Conservation (phyloP, 1,284 basidiomycete genomes). For the Chalciporus sp. region DNA sequence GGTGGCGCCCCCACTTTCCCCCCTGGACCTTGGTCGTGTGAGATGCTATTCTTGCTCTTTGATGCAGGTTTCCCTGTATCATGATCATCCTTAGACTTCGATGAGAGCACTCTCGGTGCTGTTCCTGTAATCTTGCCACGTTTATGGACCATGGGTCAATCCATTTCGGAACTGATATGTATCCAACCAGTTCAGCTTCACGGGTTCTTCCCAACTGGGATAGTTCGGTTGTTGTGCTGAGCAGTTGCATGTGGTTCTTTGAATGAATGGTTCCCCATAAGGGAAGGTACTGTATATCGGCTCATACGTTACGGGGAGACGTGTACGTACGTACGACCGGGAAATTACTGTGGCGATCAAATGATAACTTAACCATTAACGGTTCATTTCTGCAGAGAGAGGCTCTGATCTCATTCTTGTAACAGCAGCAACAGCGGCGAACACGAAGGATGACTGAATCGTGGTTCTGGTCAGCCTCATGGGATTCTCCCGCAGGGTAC, state of each 20-base stretch:
- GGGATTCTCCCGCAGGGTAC: constrained; percentile 16
- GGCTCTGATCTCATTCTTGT: background rate
- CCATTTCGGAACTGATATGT: background rate
- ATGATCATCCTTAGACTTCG: background rate
- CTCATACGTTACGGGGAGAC: background rate
- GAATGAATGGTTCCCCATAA: background rate
- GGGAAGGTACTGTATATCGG: background rate
- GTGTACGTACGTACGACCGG: background rate
- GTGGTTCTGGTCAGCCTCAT: constrained; percentile 22
- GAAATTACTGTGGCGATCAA: background rate
- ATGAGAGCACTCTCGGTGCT: background rate
- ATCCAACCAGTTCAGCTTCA: background rate
- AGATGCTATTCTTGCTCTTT: background rate
- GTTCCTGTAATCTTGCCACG: background rate
- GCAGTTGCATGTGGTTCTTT: background rate
- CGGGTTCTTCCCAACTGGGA: background rate
- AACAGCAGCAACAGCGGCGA: constrained; percentile 7
- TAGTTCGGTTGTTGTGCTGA: background rate
- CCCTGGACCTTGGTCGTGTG: background rate
- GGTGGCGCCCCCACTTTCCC: background rate
- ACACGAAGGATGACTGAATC: background rate
- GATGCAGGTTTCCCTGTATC: background rate
- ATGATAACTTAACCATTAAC: background rate
- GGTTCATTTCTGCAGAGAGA: background rate
- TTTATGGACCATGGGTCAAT: background rate